Evolutionary conservation across 768 basidiomycete species (phyloP).

Genomic region (Chiua virens): DNA sequence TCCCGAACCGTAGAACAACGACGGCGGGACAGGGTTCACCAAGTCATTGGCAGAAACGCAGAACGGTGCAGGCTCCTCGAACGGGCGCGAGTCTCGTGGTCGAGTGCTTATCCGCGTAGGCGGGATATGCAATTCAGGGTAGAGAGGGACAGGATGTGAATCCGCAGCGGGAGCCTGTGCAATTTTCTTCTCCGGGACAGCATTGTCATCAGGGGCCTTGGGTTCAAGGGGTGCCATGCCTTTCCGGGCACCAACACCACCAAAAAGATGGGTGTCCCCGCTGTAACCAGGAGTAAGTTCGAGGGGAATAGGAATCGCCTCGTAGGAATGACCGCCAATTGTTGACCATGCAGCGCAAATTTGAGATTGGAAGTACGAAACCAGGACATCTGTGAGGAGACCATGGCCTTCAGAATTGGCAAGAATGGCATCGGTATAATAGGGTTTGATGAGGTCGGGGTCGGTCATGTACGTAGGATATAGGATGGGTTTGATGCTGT

Average conservation of each 20-base stretch:
- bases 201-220: slow-evolving; percentile 31
- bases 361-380: slow-evolving; percentile 87
- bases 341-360: slow-evolving; percentile 85
- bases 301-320: slow-evolving; percentile 51
- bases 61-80: slow-evolving; percentile 86
- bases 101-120: slow-evolving; percentile 68
- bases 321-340: slow-evolving; percentile 63
- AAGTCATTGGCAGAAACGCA: slow-evolving; percentile 98
- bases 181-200: slow-evolving; percentile 29
- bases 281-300: slow-evolving; percentile 39
- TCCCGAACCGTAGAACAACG: slow-evolving; percentile 90
- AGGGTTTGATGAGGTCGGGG: slow-evolving; percentile 62
- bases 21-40: slow-evolving; percentile 94
- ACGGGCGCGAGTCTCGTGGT: slow-evolving; percentile 52
- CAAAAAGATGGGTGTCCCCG: slow-evolving; percentile 63
- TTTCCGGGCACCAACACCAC: slow-evolving; percentile 81
- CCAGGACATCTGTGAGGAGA: slow-evolving; percentile 86
- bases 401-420: slow-evolving; percentile 81
- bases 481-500: slow-evolving; percentile 74
- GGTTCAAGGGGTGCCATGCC: slow-evolving; percentile 59
- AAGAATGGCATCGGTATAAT: slow-evolving; percentile 82
- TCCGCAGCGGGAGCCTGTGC: slow-evolving; percentile 9
- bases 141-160: slow-evolving; percentile 18
- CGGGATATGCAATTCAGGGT: slow-evolving; percentile 54
- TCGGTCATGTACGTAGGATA: slow-evolving; percentile 81